These are phyloP conservation scores for Ziziphus jujuba DNA, from an alignment of 306 rosid species.

Conservation along the genomic window DNA sequence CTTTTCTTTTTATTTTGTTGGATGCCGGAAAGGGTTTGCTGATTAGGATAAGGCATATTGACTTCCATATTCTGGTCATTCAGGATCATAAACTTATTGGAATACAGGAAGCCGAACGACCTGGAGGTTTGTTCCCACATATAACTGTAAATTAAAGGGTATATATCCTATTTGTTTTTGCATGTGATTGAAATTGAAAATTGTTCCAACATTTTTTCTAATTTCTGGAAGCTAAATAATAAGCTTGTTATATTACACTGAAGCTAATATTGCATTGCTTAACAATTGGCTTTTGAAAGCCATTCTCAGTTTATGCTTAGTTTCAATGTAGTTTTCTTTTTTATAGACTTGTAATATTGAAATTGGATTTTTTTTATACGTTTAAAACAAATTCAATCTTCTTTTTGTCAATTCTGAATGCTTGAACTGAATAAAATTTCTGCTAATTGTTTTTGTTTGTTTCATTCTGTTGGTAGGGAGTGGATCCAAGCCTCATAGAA, in stretches of 20 bases:
- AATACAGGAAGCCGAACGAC: constrained; percentile 39
- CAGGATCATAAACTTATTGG: constrained; percentile 58
- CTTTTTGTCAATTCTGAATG: neutral
- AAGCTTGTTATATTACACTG: too few species aligned
- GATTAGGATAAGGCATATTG: neutral
- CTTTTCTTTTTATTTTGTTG: neutral
- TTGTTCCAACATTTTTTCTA: neutral
- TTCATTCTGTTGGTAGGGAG: constrained; percentile 28
- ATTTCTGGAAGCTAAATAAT: too few species aligned
- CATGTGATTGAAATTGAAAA: neutral
- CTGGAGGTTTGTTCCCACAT: constrained; percentile 37
- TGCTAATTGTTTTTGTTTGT: neutral
- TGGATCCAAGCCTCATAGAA: constrained; percentile 24
- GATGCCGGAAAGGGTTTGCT: too few species aligned
- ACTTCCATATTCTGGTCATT: neutral
- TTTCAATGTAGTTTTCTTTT: neutral
- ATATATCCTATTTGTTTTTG: neutral
- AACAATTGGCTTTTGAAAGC: neutral
- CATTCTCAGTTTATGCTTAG: neutral
- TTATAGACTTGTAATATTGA: neutral
- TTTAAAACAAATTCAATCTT: too few species aligned
- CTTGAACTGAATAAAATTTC: neutral
- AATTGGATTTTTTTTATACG: neutral
- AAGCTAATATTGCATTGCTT: neutral
- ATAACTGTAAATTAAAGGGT: constrained; percentile 5